Conservation (phyloP, 768 basidiomycete species). For the Kwoniella mangroviensis region DNA sequence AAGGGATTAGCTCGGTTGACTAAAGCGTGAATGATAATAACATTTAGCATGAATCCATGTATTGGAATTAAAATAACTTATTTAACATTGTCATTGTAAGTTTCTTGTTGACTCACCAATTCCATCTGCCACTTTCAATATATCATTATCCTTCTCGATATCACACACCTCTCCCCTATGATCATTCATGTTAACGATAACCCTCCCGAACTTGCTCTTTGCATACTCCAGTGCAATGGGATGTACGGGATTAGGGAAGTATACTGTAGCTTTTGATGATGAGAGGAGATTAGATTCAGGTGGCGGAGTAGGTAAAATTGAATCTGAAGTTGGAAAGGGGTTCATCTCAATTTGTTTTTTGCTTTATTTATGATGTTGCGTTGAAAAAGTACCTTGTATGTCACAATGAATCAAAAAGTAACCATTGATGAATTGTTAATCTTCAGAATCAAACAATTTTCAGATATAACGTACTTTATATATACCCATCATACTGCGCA, state of each 20-base stretch:
- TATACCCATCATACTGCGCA: too few species aligned
- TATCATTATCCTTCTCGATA: background rate
- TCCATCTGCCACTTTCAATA: slow-evolving; percentile 32
- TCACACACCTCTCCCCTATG: slow-evolving; percentile 5
- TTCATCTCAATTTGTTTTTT: background rate
- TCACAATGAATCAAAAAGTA: too few species aligned
- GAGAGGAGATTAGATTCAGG: slow-evolving; percentile 1
- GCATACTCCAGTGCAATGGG: slow-evolving; percentile 32
- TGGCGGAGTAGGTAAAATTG: slow-evolving; percentile 10
- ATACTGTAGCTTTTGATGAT: slow-evolving; percentile 26
- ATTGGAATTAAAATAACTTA: too few species aligned
- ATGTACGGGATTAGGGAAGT: slow-evolving; percentile 36
- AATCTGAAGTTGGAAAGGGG: background rate
- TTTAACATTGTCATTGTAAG: too few species aligned
- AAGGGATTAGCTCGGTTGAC: slow-evolving; percentile 35
- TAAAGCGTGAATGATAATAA: background rate
- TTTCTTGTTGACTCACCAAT: slow-evolving; percentile 28
- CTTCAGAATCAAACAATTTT: too few species aligned
- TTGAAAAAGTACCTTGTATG: too few species aligned
- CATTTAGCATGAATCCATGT: too few species aligned
- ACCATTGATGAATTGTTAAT: too few species aligned
- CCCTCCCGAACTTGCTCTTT: slow-evolving; percentile 26
- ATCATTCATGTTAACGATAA: slow-evolving; percentile 3
- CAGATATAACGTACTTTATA: too few species aligned
- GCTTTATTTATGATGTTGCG: too few species aligned